A percentile compares a stretch with the other conserved stretches of the same genome.
Evolutionary conservation across 1,139 yeast species (phyloP).

Genomic region (Blastobotrys malaysiensis): DNA sequence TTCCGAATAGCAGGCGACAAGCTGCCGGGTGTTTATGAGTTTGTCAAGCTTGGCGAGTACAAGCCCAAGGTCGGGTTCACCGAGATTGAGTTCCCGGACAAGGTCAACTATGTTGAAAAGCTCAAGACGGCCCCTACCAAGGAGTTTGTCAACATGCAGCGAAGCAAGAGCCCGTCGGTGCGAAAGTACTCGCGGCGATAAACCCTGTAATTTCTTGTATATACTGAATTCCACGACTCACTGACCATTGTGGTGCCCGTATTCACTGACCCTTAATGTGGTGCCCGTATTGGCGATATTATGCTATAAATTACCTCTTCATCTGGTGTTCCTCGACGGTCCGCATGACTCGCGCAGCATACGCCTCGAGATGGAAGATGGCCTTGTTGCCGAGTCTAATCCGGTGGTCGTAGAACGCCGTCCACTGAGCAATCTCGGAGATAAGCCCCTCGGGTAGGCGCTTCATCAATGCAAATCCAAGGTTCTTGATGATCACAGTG

Average conservation of each 20-base stretch:
- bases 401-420: slow-evolving; percentile 81
- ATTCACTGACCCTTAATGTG: no score
- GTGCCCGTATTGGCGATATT: no score
- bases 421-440: slow-evolving; percentile 55
- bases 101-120: slow-evolving; percentile 50
- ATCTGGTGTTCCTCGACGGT: slow-evolving; percentile 37
- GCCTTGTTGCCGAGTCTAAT: slow-evolving; percentile 81
- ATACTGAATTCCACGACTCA: neutral
- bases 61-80: slow-evolving; percentile 66
- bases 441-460: slow-evolving; percentile 40
- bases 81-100: slow-evolving; percentile 41
- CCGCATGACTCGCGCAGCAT: slow-evolving; percentile 82
- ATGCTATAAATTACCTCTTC: neutral
- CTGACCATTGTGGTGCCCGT: no score
- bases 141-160: slow-evolving; percentile 36
- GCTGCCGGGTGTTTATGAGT: slow-evolving; percentile 88
- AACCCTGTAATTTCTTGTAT: slow-evolving; percentile 2
- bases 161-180: slow-evolving; percentile 33
- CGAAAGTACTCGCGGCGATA: slow-evolving; percentile 32
- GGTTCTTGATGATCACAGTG: slow-evolving; percentile 60
- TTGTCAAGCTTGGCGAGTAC: slow-evolving; percentile 56
- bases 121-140: slow-evolving; percentile 62
- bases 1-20: slow-evolving; percentile 88
- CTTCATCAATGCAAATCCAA: slow-evolving; percentile 53
- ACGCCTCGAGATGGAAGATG: slow-evolving; percentile 92